Evolutionary conservation across 345 rosid species (phyloP).

Genomic region (Eucalyptus cladocalyx): DNA sequence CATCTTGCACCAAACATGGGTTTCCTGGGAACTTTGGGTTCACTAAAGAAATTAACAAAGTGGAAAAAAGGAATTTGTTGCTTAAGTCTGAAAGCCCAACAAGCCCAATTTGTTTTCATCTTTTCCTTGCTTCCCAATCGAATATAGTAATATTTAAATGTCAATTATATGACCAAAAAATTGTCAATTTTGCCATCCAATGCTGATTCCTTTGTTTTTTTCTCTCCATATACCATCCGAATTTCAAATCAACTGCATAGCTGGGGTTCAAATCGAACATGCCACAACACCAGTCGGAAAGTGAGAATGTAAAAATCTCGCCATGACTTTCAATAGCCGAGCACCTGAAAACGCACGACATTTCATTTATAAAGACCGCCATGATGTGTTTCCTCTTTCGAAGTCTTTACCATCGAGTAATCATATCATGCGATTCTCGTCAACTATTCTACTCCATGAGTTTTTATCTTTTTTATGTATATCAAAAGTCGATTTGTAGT

Average conservation of each 20-base stretch:
- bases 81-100: not conserved
- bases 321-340: not conserved
- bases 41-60: not conserved
- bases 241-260: not conserved
- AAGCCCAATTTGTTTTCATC: not conserved
- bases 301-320: not conserved
- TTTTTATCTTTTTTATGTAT: no score
- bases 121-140: not conserved
- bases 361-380: not conserved
- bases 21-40: not conserved
- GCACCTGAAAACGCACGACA: not conserved
- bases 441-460: no score
- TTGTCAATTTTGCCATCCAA: no score
- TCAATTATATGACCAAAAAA: not conserved
- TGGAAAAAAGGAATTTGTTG: not conserved
- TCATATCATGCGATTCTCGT: no score
- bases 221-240: not conserved
- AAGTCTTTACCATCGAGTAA: no score
- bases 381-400: no score
- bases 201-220: no score
- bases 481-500: not conserved
- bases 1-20: not conserved
- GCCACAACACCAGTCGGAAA: not conserved
- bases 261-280: not conserved
- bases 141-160: not conserved